Base-by-base conservation (phyloP, 2,329 filamentous ascomycete genomes). In the Scedosporium dehoogii region DNA sequence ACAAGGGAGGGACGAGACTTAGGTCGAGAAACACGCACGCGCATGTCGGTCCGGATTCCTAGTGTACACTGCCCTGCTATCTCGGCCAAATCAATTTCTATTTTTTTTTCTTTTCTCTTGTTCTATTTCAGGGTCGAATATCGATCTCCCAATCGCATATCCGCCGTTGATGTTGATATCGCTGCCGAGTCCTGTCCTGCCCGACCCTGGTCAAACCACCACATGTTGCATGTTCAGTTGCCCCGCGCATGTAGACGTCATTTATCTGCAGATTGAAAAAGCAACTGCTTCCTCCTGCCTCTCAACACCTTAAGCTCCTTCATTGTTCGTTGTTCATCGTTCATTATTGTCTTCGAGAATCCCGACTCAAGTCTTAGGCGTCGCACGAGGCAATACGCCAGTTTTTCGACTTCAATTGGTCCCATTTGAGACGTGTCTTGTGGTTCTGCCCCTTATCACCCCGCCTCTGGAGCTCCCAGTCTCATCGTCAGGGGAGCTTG, bases 221-320 rank as follows among this genome's bases (percentile, higher is more conserved):
- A 38, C 33, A 14, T 25, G 21, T 27, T 10, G 51, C 51, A 38
- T 10, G 33, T 25, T 55, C 16, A 3, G 51, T 55, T 23, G 51
- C 51, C 51, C 51, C 51, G 51, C 51, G 51, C 51, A 55, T 55
- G 51, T 55, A 55, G 51, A 55, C 51, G 51, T 55, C 51, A 55
- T 55, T 55, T 55, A 55, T 55, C 51, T 23, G 51, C 51, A 25
- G 23, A 27, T 23, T 55, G 18, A 55, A 55, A 55, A 55, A 27
- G 23, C 18, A 23, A 25, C 51, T 27, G 10, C 51, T 27, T 55
- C 18, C 51, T 55, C 7, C 23, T 55, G 51, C 51, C 6, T 55
- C 21, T 55, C 51, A 55, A 55, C 18, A 55, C 23, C 51, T 55
- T 23, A n/a, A 55, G 18, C 12, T 55, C 21, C 23, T 6, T 18